These are phyloP conservation scores for Stagonosporopsis cucurbitacearum DNA, from an alignment of 2,329 filamentous ascomycete species.

Conservation along the genomic window DNA sequence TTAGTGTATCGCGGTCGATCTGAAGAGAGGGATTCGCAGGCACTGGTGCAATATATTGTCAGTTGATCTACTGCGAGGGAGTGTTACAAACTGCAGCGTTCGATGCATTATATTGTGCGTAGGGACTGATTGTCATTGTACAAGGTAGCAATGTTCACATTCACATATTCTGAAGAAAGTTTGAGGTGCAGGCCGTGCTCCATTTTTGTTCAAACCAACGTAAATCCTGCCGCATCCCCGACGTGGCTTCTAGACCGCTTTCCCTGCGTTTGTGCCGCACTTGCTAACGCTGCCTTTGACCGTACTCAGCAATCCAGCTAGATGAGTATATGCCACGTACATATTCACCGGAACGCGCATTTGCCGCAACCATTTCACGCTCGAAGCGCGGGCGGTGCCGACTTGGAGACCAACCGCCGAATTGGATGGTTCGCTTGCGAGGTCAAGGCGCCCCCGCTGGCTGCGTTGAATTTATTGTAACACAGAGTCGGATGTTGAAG, in stretches of 20 bases:
- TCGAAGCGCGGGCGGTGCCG: too few species aligned
- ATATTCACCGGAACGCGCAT: neutral
- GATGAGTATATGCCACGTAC: neutral
- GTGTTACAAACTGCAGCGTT: neutral
- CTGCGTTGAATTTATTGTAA: neutral
- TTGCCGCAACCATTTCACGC: neutral
- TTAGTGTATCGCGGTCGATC: neutral
- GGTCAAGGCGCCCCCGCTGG: neutral
- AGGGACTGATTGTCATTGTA: neutral
- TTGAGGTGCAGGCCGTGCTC: neutral
- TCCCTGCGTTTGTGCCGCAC: constrained; percentile 1
- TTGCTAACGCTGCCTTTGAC: neutral
- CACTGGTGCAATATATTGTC: neutral
- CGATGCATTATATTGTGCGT: neutral
- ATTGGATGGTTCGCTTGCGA: neutral
- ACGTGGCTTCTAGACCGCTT: constrained; percentile 32
- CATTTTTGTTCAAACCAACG: neutral
- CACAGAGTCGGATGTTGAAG: neutral
- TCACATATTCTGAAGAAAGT: neutral
- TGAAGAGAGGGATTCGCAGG: neutral
- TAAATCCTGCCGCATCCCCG: constrained; percentile 29
- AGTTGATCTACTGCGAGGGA: too few species aligned
- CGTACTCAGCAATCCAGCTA: neutral
- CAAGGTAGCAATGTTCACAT: neutral
- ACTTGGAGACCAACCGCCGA: neutral